phyloP scores from a whole-genome alignment of 2,329 filamentous ascomycete species.

The Penicillium sp. region DNA sequence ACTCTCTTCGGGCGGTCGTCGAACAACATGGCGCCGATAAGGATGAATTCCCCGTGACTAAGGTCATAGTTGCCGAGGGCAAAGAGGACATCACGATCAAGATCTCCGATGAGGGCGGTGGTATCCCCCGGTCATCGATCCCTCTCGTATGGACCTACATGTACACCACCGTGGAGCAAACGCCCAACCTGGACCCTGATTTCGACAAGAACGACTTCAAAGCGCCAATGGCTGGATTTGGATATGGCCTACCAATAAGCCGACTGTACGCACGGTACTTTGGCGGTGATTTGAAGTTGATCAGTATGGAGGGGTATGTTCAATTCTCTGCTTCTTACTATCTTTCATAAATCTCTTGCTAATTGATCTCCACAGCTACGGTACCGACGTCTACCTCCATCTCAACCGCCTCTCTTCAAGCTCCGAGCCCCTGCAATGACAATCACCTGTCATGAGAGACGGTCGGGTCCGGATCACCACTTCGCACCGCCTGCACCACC shows the following conservation, averaged over 20 bases:
- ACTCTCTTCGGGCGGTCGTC: conserved; percentile 93
- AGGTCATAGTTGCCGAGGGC: conserved; percentile 95
- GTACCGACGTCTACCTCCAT: conserved; percentile 97
- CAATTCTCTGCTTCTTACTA: conserved; percentile 13
- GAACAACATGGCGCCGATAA: conserved; percentile 94
- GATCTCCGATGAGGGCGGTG: conserved; percentile 92
- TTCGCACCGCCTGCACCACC: conserved; percentile 43
- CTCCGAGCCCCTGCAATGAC: conserved; percentile 94
- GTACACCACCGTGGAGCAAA: conserved; percentile 98
- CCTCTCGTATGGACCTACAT: conserved; percentile 99
- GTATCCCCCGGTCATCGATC: conserved; percentile 88
- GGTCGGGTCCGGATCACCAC: conserved; percentile 51
- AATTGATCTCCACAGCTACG: conserved; percentile 64
- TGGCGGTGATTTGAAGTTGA: conserved; percentile 93
- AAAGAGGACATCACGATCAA: conserved; percentile 99
- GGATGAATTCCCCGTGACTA: conserved; percentile 93
- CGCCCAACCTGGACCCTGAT: conserved; percentile 90
- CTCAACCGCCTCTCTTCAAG: conserved; percentile 93
- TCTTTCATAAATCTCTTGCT: neutral
- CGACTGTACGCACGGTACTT: conserved; percentile 95
- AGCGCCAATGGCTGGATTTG: conserved; percentile 97
- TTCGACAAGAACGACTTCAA: conserved; percentile 99
- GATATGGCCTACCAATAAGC: conserved; percentile 95
- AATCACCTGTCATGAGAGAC: conserved; percentile 83
- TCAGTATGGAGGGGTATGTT: conserved; percentile 97